Evolutionary conservation across 192 early-diverging fungal species (phyloP).

Genomic region (Coemansia pectinata): DNA sequence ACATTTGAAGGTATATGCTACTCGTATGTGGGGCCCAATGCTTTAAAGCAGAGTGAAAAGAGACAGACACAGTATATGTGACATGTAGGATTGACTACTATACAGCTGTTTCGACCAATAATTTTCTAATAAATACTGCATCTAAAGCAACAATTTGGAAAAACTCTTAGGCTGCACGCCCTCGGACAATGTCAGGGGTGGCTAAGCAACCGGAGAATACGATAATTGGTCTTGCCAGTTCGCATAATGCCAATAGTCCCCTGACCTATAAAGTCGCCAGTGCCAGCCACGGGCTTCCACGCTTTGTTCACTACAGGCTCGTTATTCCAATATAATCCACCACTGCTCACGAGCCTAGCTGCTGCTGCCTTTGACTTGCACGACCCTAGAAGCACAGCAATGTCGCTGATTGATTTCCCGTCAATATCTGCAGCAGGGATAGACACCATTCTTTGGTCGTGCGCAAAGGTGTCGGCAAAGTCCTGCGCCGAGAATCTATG

Average conservation of each 20-base stretch:
- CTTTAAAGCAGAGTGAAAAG: background rate
- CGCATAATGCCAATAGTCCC: conserved; percentile 66
- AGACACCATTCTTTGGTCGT: conserved; percentile 62
- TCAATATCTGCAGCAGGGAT: conserved; percentile 46
- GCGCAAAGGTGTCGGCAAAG: conserved; percentile 72
- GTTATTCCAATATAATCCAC: conserved; percentile 76
- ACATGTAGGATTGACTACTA: background rate
- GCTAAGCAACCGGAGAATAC: conserved; percentile 51
- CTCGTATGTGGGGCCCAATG: background rate
- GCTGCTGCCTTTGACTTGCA: conserved; percentile 77
- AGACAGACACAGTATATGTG: background rate
- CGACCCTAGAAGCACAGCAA: conserved; percentile 63
- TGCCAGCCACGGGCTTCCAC: conserved; percentile 21
- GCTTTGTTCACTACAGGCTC: conserved; percentile 25
- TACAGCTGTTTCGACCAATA: background rate
- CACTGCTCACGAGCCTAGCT: conserved; percentile 68
- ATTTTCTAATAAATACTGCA: background rate
- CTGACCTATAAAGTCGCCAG: conserved; percentile 64
- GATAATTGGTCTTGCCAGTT: conserved; percentile 79
- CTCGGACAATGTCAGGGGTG: background rate
- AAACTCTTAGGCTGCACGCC: background rate
- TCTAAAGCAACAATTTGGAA: background rate
- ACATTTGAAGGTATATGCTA: background rate
- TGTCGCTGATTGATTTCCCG: conserved; percentile 58
- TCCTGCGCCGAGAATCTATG: conserved; percentile 35